phyloP scores from a whole-genome alignment of 164 flowering plant species.

The Vitis amurensis region DNA sequence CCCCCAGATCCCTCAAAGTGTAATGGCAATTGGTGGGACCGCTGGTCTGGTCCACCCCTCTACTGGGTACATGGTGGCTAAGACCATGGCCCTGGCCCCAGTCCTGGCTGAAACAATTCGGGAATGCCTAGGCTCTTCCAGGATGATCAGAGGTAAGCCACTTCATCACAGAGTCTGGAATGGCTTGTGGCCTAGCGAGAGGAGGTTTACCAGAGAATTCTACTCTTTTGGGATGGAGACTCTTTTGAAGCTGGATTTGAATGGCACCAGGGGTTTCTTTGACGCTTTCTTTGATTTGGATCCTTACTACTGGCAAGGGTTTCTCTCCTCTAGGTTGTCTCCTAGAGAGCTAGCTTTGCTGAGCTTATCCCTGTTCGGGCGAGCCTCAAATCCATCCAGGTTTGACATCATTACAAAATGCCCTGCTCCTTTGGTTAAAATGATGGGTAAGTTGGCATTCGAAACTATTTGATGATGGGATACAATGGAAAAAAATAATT shows the following conservation, averaged over 20 bases:
- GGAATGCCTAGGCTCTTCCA: conserved; percentile 72
- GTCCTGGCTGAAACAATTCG: conserved; percentile 45
- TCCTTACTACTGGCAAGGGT: conserved; percentile 69
- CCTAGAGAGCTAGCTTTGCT: conserved; percentile 50
- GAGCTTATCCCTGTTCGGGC: conserved; percentile 50
- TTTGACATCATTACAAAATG: conserved; percentile 70
- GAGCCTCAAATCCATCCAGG: conserved; percentile 52
- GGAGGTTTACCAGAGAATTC: conserved; percentile 49
- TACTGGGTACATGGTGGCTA: conserved; percentile 72
- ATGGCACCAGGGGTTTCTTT: conserved; percentile 66
- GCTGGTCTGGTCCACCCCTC: conserved; percentile 76
- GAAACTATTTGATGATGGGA: conserved; percentile 29
- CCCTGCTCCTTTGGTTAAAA: conserved; percentile 54
- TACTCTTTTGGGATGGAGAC: conserved; percentile 82
- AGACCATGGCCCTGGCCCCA: conserved; percentile 46
- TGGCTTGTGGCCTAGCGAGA: conserved; percentile 62
- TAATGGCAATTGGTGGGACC: conserved; percentile 64
- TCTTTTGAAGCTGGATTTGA: conserved; percentile 65
- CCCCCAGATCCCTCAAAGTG: conserved; percentile 62
- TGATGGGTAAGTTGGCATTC: conserved; percentile 61
- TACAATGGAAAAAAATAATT: neutral
- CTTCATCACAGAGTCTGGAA: conserved; percentile 57
- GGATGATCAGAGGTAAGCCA: conserved; percentile 70
- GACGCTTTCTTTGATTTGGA: conserved; percentile 75
- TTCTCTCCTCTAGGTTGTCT: conserved; percentile 46